Conservation (phyloP, 2,329 filamentous ascomycete genomes). For the Alternaria longipes region DNA sequence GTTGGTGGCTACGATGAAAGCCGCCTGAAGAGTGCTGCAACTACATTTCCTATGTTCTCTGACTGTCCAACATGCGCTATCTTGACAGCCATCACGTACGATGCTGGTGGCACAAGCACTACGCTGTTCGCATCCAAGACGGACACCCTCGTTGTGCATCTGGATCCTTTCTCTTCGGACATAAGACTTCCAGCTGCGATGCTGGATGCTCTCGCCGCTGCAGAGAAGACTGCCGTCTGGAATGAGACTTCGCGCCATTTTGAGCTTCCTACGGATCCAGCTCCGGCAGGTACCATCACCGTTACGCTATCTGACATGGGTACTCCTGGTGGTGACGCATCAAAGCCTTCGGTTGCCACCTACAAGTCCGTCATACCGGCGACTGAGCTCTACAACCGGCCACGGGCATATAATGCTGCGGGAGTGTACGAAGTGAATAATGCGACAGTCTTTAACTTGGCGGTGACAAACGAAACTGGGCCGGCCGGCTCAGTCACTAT, state of each 20-base stretch:
- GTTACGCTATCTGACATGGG: constrained; percentile 27
- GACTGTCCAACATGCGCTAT: constrained; percentile 31
- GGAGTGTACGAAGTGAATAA: constrained; percentile 26
- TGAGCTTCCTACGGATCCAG: constrained; percentile 23
- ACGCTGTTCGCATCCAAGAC: constrained; percentile 18
- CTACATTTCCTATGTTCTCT: constrained; percentile 30
- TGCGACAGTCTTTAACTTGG: constrained; percentile 28
- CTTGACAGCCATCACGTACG: constrained; percentile 31
- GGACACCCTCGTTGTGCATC: constrained; percentile 23
- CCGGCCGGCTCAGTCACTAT: constrained; percentile 6
- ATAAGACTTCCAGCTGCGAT: constrained; percentile 20
- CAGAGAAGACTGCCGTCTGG: constrained; percentile 27
- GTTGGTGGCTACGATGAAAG: constrained; percentile 29
- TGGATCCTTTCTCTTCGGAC: constrained; percentile 28
- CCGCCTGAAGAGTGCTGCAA: constrained; percentile 22
- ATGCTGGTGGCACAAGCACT: constrained; percentile 24
- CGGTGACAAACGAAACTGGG: constrained; percentile 23
- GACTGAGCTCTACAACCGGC: constrained; percentile 24
- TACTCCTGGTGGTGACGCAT: constrained; percentile 21
- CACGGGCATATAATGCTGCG: constrained; percentile 24
- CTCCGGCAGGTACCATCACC: constrained; percentile 26
- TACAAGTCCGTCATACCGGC: constrained; percentile 30
- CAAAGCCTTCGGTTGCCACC: constrained; percentile 25
- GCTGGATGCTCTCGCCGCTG: constrained; percentile 22
- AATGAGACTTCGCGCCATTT: constrained; percentile 26